phyloP scores from a whole-genome alignment of 2,329 filamentous ascomycete species.

The Cladophialophora immunda region DNA sequence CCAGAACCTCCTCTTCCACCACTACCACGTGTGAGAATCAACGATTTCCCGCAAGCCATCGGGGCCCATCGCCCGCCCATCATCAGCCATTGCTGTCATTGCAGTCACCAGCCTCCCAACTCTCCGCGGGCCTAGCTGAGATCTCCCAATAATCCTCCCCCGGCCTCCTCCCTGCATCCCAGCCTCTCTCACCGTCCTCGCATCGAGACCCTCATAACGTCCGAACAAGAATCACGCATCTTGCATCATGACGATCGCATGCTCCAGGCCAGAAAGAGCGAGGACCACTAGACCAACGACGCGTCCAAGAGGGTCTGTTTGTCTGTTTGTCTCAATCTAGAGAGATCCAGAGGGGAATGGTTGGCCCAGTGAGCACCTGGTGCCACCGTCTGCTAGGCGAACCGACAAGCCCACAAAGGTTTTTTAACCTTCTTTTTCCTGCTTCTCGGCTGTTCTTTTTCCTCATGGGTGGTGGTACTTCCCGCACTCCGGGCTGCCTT shows the following conservation, averaged over 20 bases:
- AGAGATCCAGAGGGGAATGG: neutral
- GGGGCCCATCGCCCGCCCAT: too few species aligned
- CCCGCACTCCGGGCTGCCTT: neutral
- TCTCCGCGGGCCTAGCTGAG: neutral
- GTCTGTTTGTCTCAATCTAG: neutral
- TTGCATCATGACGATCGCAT: neutral
- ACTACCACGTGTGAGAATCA: conserved; percentile 2
- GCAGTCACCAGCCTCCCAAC: neutral
- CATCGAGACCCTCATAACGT: neutral
- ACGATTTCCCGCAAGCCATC: conserved; percentile 5
- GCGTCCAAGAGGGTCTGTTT: neutral
- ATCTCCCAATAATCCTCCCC: neutral
- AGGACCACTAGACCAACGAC: neutral
- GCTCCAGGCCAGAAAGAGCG: neutral
- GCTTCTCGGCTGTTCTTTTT: neutral
- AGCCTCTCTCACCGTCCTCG: conserved; percentile 1
- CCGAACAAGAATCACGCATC: neutral
- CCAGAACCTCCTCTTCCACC: neutral
- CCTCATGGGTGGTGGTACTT: neutral
- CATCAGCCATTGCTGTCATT: neutral
- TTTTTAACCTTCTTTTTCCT: neutral
- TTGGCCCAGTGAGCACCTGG: neutral
- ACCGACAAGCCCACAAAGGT: neutral
- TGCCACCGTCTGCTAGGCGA: neutral
- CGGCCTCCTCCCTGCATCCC: neutral